Conservation (phyloP, 2,329 filamentous ascomycete genomes). For the Tolypocladium inflatum region DNA sequence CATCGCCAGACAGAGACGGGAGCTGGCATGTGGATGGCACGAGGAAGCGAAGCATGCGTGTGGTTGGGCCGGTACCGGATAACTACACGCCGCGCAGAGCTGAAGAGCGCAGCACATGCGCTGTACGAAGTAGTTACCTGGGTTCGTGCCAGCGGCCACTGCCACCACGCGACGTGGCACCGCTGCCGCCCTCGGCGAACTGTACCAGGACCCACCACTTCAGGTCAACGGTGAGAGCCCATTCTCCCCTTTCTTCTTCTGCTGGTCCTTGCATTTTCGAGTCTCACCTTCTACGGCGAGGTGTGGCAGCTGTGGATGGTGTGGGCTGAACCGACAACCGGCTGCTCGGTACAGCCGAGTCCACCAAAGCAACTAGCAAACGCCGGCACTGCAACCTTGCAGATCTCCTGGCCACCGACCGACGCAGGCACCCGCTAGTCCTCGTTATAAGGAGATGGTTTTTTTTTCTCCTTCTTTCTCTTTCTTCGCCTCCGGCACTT, state of each 20-base stretch:
- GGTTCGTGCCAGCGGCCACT: background rate
- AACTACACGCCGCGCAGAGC: background rate
- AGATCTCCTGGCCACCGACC: background rate
- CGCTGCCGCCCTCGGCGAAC: background rate
- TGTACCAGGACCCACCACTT: too few relatives aligned
- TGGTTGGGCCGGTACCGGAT: background rate
- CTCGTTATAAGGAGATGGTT: too few relatives aligned
- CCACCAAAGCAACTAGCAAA: background rate
- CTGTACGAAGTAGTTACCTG: background rate
- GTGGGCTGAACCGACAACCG: background rate
- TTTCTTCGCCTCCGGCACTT: too few relatives aligned
- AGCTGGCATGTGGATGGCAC: background rate
- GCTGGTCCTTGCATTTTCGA: background rate
- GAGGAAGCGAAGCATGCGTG: too few relatives aligned
- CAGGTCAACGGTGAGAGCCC: background rate
- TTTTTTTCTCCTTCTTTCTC: too few relatives aligned
- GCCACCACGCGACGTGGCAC: background rate
- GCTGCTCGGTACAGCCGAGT: background rate
- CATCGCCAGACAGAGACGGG: background rate
- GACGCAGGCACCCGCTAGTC: too few relatives aligned
- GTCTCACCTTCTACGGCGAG: background rate
- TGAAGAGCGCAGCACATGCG: background rate
- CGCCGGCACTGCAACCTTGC: background rate
- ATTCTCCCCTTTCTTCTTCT: background rate
- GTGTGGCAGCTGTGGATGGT: background rate